A percentile compares a stretch with the other conserved stretches of the same genome.
Conservation (phyloP, 2,329 filamentous ascomycete species). For the Nemania bipapillata region DNA sequence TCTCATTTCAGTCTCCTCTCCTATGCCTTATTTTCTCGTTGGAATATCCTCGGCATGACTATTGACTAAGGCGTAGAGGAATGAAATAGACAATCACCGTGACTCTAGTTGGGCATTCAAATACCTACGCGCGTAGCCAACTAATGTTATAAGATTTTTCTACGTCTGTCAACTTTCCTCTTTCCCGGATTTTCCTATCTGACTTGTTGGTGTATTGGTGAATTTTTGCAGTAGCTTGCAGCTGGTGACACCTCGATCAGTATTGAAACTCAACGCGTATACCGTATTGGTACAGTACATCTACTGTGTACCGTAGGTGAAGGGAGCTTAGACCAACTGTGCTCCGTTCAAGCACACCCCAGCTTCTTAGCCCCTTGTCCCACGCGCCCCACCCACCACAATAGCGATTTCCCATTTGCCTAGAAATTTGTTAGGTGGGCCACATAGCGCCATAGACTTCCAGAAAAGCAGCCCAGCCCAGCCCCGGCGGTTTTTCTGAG, state of each 20-base stretch:
- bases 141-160: neutral
- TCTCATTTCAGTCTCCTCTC: neutral
- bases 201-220: conserved; percentile 27
- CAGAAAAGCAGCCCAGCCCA: conserved; percentile 14
- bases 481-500: conserved; percentile 15
- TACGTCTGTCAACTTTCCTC: conserved; percentile 3
- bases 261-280: neutral
- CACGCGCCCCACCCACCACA: neutral
- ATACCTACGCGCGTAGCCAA: conserved; percentile 8
- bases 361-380: neutral
- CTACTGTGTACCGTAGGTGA: conserved; percentile 7
- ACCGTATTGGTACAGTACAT: neutral
- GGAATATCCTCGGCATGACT: neutral
- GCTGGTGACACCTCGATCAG: conserved; percentile 5
- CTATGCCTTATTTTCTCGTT: neutral
- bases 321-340: conserved; percentile 17
- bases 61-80: conserved; percentile 22
- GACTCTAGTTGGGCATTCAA: conserved; percentile 14
- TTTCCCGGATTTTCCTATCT: neutral
- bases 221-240: neutral
- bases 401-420: conserved; percentile 17
- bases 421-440: conserved; percentile 32
- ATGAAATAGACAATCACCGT: conserved; percentile 11
- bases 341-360: too few relatives aligned
- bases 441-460: conserved; percentile 17